These are phyloP conservation scores for Henckelia pumila DNA, from an alignment of 257 asterid species.

Conservation along the genomic window DNA sequence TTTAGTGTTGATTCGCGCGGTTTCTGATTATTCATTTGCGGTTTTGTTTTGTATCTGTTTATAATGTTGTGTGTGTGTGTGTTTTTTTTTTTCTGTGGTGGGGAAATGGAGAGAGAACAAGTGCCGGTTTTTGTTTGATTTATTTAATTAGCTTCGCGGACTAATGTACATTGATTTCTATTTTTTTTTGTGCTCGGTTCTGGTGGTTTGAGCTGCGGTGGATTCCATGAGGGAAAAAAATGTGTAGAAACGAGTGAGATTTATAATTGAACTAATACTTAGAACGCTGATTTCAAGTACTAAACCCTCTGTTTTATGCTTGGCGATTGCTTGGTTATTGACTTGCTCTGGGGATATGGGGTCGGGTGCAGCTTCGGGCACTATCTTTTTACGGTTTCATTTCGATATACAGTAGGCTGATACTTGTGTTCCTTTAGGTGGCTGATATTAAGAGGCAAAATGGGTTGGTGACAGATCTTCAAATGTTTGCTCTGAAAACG, in stretches of 20 bases:
- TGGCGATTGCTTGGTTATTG: background rate
- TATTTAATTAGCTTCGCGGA: too few relatives aligned
- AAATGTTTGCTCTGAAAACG: slow-evolving; percentile 88
- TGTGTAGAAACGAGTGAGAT: too few relatives aligned
- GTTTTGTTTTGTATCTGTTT: background rate
- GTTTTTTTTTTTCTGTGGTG: background rate
- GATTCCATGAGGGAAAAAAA: too few relatives aligned
- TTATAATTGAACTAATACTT: background rate
- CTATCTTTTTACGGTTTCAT: background rate
- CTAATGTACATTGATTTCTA: background rate
- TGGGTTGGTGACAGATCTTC: slow-evolving; percentile 83
- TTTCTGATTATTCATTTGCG: background rate
- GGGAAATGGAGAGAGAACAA: background rate
- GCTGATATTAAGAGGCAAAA: slow-evolving; percentile 78
- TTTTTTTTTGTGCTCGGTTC: background rate
- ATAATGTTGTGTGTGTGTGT: background rate
- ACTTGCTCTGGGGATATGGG: background rate
- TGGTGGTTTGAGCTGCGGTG: background rate
- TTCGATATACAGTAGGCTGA: background rate
- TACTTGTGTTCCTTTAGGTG: slow-evolving; percentile 43
- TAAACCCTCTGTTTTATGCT: background rate
- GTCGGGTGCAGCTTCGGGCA: background rate
- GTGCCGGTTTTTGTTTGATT: slow-evolving; percentile 20
- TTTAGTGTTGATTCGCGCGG: background rate
- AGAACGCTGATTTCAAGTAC: background rate